Conservation (phyloP, 805 yeast genomes). For the Dipodascus geniculatus region DNA sequence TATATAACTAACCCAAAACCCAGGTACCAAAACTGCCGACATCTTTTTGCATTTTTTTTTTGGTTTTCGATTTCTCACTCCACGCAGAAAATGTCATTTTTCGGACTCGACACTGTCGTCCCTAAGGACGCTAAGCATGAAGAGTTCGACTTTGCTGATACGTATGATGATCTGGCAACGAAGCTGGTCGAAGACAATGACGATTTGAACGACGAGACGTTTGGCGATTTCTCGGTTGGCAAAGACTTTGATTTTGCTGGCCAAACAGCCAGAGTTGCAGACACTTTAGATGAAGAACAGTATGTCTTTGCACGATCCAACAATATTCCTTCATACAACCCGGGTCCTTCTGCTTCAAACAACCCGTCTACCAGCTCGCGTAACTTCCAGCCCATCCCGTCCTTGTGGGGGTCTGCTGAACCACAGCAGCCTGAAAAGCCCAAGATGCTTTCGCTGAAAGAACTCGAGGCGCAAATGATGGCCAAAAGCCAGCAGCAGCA, state of each 20-base stretch:
- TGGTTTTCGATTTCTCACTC: not conserved
- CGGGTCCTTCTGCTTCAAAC: not conserved
- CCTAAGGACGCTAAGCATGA: constrained; percentile 9
- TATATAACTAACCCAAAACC: not conserved
- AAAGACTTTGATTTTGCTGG: constrained; percentile 57
- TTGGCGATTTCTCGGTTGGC: constrained; percentile 48
- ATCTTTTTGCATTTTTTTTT: no score
- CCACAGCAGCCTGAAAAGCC: constrained; percentile 11
- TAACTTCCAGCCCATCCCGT: constrained; percentile 53
- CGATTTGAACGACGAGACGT: constrained; percentile 70
- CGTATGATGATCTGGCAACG: constrained; percentile 71
- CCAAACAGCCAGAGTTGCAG: constrained; percentile 22
- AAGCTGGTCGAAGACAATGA: constrained; percentile 54
- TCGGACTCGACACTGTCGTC: constrained; percentile 44
- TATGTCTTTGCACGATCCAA: constrained; percentile 15
- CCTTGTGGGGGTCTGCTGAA: constrained; percentile 46
- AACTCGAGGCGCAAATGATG: constrained; percentile 69
- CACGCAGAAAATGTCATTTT: constrained; percentile 42
- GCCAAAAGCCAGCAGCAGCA: constrained; percentile 26
- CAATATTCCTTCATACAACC: constrained; percentile 26
- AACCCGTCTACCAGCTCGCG: constrained; percentile 16
- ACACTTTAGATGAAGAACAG: constrained; percentile 19
- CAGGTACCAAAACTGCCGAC: not conserved
- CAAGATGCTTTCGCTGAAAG: constrained; percentile 62
- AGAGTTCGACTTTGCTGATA: constrained; percentile 54